Evolutionary conservation across 352 stramenopile species (phyloP).

Genomic region (Stramenopiles sp.): DNA sequence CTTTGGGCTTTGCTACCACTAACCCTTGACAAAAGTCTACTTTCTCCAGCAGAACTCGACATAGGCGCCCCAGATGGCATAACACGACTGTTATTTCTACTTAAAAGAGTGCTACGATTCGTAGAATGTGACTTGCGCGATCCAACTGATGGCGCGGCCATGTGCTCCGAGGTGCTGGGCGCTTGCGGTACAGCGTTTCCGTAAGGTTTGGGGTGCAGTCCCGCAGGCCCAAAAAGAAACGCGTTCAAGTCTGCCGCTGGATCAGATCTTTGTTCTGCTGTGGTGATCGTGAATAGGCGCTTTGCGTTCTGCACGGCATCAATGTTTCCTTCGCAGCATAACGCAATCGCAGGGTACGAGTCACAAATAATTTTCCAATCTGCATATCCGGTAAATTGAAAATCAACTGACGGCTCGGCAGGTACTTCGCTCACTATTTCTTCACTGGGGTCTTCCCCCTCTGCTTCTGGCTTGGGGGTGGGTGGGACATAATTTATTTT

Average conservation of each 20-base stretch:
- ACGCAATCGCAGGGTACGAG: neutral
- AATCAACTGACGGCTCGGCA: neutral
- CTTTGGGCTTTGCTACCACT: neutral
- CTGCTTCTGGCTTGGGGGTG: neutral
- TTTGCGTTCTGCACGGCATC: neutral
- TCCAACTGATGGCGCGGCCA: neutral
- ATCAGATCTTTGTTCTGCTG: neutral
- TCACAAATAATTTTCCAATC: constrained; percentile 11
- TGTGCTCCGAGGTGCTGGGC: neutral
- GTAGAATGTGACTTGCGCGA: neutral
- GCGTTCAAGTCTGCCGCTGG: neutral
- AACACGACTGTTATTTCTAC: neutral
- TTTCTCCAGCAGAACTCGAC: neutral
- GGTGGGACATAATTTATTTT: neutral
- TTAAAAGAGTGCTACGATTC: neutral
- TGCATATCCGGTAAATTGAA: neutral
- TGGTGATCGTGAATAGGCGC: neutral
- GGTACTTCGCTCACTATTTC: neutral
- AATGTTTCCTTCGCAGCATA: neutral
- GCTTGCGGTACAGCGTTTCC: constrained; percentile 5
- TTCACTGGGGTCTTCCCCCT: constrained; percentile 1
- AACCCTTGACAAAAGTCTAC: neutral
- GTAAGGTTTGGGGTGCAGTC: constrained; percentile 3
- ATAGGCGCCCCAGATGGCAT: neutral
- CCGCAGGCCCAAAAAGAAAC: neutral